Conservation (phyloP, 805 yeast species). For the Saccharomyces eubayanus region DNA sequence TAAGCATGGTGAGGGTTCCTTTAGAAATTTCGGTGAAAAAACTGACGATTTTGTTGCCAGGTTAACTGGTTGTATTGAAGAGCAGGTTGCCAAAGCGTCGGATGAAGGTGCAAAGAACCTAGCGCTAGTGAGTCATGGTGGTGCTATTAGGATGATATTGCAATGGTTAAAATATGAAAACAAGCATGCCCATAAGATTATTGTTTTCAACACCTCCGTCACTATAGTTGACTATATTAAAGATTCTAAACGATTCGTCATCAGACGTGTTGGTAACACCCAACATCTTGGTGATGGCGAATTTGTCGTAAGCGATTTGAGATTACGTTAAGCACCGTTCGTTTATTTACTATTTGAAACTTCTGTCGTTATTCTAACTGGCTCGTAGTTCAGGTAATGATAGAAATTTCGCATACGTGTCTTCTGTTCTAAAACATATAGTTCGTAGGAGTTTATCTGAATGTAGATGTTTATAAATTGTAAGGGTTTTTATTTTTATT, state of each 20-base stretch:
- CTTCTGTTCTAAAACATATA: background rate
- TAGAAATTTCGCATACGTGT: background rate
- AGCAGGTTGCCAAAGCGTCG: slow-evolving; percentile 32
- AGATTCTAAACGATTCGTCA: slow-evolving; percentile 34
- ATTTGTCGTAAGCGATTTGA: slow-evolving; percentile 42
- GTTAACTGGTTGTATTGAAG: slow-evolving; percentile 40
- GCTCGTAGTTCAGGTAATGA: background rate
- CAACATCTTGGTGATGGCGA: slow-evolving; percentile 53
- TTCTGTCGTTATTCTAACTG: background rate
- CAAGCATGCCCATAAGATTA: slow-evolving; percentile 34
- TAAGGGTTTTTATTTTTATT: background rate
- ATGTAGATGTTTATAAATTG: background rate
- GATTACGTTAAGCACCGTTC: slow-evolving; percentile 33
- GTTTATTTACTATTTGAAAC: background rate
- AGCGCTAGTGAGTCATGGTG: slow-evolving; percentile 70
- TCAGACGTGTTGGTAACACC: slow-evolving; percentile 56
- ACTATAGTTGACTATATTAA: slow-evolving; percentile 54
- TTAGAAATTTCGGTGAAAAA: slow-evolving; percentile 60
- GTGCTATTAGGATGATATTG: slow-evolving; percentile 57
- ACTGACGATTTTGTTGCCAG: slow-evolving; percentile 40
- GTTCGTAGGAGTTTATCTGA: background rate
- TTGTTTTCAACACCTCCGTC: slow-evolving; percentile 71
- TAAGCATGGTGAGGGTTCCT: slow-evolving; percentile 45
- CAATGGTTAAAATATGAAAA: slow-evolving; percentile 42
- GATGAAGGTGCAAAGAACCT: slow-evolving; percentile 38